Conservation (phyloP, 2,329 filamentous ascomycete species). For the Sporothrix pallida region DNA sequence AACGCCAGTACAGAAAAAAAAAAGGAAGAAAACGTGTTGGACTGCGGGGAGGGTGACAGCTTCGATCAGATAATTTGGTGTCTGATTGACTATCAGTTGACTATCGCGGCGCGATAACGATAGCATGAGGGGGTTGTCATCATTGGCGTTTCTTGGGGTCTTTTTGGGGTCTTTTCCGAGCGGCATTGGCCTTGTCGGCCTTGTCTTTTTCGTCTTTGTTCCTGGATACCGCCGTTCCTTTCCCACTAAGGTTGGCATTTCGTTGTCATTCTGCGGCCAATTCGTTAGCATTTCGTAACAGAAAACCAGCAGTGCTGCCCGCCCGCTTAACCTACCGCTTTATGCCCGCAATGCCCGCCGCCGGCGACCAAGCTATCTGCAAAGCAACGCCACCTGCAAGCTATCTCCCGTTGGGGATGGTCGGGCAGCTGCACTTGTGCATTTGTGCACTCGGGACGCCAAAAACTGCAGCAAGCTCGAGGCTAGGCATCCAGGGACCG, state of each 20-base stretch:
- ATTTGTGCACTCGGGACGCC: too few relatives aligned
- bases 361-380: constrained; percentile 31
- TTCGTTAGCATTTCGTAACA: background rate
- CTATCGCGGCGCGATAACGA: constrained; percentile 24
- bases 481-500: background rate
- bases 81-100: constrained; percentile 15
- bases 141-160: background rate
- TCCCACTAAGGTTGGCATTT: background rate
- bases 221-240: background rate
- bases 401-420: constrained; percentile 29
- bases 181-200: background rate
- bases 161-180: background rate
- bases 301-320: background rate
- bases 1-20: too few relatives aligned
- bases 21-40: background rate
- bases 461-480: background rate
- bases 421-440: constrained; percentile 11
- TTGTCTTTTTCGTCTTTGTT: background rate
- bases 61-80: constrained; percentile 27
- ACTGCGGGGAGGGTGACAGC: background rate
- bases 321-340: too few relatives aligned
- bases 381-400: constrained; percentile 23
- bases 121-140: constrained; percentile 17
- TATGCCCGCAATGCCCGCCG: constrained; percentile 10
- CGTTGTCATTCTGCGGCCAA: background rate